Conservation (phyloP, 1,284 basidiomycete genomes). For the Dichomitus squalens region DNA sequence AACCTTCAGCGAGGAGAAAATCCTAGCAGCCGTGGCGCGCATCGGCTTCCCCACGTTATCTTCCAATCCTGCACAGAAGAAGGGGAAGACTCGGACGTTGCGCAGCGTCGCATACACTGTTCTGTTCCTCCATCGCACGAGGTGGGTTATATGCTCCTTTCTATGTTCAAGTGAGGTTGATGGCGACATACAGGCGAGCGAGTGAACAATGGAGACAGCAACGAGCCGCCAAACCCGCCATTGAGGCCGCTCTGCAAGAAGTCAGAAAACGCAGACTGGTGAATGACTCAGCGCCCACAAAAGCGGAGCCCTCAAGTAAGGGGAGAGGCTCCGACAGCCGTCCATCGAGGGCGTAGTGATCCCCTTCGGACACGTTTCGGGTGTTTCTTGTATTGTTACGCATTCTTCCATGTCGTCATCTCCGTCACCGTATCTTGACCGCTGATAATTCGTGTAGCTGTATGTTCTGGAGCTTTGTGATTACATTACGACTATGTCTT, state of each 20-base stretch:
- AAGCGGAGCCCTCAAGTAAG: neutral
- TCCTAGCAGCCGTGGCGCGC: constrained; percentile 75
- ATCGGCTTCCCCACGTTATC: constrained; percentile 63
- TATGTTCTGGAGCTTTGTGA: constrained; percentile 1
- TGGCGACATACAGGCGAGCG: constrained; percentile 45
- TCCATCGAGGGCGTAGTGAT: constrained; percentile 3
- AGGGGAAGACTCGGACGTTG: constrained; percentile 40
- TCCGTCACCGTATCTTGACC: neutral
- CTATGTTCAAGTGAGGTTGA: neutral
- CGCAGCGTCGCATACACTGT: constrained; percentile 63
- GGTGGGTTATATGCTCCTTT: constrained; percentile 45
- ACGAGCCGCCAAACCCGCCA: constrained; percentile 56
- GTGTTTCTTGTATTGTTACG: constrained; percentile 9
- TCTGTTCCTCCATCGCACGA: constrained; percentile 68
- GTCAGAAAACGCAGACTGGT: constrained; percentile 57
- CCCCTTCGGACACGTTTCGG: neutral
- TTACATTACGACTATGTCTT: constrained; percentile 8
- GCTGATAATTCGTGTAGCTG: constrained; percentile 1
- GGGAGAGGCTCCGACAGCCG: neutral
- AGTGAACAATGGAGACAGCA: constrained; percentile 66
- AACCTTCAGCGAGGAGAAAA: constrained; percentile 70
- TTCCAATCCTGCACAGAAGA: constrained; percentile 3
- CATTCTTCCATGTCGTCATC: neutral
- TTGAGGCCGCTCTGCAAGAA: constrained; percentile 68
- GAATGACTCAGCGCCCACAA: constrained; percentile 1